Evolutionary conservation across 2,329 filamentous ascomycete species (phyloP).

Genomic region (Fusarium luffae): DNA sequence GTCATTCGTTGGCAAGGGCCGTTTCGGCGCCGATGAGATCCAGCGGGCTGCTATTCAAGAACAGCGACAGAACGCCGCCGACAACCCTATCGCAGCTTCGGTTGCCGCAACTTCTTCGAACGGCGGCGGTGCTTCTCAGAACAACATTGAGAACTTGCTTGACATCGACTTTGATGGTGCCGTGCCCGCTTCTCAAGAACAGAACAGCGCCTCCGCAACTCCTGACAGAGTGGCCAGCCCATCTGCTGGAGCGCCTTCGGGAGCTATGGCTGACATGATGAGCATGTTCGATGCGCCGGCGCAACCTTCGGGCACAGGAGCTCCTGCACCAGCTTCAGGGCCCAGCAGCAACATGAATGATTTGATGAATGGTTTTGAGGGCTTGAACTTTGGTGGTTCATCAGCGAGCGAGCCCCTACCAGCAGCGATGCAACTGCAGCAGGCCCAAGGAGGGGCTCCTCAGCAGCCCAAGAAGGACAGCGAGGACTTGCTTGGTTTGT

Average conservation of each 20-base stretch:
- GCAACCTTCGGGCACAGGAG: conserved; percentile 60
- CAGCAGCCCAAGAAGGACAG: conserved; percentile 65
- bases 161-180: conserved; percentile 97
- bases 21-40: conserved; percentile 92
- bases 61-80: conserved; percentile 88
- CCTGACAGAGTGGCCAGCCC: conserved; percentile 77
- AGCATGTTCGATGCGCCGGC: conserved; percentile 76
- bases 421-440: conserved; percentile 67
- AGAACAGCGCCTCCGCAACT: conserved; percentile 65
- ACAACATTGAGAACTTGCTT: conserved; percentile 91
- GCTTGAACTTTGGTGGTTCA: conserved; percentile 76
- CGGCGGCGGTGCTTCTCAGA: conserved; percentile 68
- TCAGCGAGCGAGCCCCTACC: conserved; percentile 69
- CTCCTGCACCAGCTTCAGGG: conserved; percentile 49
- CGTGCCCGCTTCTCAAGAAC: conserved; percentile 85
- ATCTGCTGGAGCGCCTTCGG: conserved; percentile 54
- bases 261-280: conserved; percentile 72
- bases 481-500: conserved; percentile 67
- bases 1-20: conserved; percentile 96
- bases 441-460: conserved; percentile 49
- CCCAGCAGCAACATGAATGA: conserved; percentile 78
- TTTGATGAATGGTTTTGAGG: conserved; percentile 88
- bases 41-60: conserved; percentile 97
- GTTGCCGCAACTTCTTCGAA: conserved; percentile 77
- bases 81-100: conserved; percentile 92